Conservation (phyloP, 192 early-diverging fungal species). For the Coemansia sp. region DNA sequence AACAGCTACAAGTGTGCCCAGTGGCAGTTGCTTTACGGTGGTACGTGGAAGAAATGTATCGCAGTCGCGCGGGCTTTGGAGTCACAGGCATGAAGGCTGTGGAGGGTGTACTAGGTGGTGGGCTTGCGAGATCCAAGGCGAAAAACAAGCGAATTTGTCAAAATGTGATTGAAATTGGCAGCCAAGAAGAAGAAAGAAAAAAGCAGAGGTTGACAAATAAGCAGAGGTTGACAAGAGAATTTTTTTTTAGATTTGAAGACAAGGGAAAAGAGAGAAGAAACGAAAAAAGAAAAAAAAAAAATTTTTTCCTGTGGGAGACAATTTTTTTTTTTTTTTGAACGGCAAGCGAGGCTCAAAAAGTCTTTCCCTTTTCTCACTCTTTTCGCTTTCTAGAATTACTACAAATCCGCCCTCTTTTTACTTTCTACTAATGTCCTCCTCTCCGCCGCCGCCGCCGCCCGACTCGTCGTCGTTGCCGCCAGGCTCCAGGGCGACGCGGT, state of each 20-base stretch:
- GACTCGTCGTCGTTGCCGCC: not conserved
- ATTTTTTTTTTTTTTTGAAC: not conserved
- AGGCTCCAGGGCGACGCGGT: constrained; percentile 15
- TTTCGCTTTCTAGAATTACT: not conserved
- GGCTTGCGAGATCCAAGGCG: not conserved
- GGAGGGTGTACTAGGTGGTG: not conserved
- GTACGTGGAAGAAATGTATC: constrained; percentile 5
- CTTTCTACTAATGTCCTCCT: not conserved
- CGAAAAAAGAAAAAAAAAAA: not conserved
- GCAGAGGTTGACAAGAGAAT: no score
- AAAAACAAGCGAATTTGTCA: not conserved
- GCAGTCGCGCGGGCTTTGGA: constrained; percentile 20
- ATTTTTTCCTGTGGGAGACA: not conserved
- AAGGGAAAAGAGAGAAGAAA: not conserved
- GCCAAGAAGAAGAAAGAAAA: not conserved
- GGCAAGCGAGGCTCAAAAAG: not conserved
- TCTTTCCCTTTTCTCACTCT: not conserved
- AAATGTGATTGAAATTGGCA: not conserved
- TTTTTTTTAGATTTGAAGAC: not conserved
- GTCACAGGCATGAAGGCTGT: constrained; percentile 32
- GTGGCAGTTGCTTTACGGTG: not conserved
- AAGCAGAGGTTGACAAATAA: not conserved
- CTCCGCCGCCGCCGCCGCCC: not conserved
- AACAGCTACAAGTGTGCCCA: not conserved
- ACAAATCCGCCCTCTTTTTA: not conserved